These are phyloP conservation scores for Millerozyma acaciae DNA, from an alignment of 805 yeast species.

Conservation along the genomic window DNA sequence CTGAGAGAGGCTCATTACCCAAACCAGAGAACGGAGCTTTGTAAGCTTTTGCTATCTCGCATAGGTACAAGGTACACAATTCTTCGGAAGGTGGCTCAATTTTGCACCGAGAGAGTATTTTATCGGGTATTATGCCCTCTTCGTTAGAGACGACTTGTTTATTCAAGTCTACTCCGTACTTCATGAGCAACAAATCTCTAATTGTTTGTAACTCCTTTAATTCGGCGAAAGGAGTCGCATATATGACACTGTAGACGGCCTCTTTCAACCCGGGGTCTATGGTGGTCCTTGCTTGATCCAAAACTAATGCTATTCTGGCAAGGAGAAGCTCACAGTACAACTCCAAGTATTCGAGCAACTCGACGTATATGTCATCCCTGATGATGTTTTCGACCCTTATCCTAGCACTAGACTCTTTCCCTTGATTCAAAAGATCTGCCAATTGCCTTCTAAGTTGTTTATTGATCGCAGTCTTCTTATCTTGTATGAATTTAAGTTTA, in stretches of 20 bases:
- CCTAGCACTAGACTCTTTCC: slow-evolving; percentile 78
- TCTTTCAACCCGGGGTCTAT: slow-evolving; percentile 66
- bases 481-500: slow-evolving; percentile 66
- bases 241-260: slow-evolving; percentile 68
- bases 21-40: slow-evolving; percentile 67
- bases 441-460: slow-evolving; percentile 67
- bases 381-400: slow-evolving; percentile 82
- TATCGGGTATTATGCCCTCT: slow-evolving; percentile 57
- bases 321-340: slow-evolving; percentile 75
- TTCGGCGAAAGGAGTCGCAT: slow-evolving; percentile 69
- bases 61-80: slow-evolving; percentile 64
- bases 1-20: slow-evolving; percentile 9
- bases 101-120: slow-evolving; percentile 57
- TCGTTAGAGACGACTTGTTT: slow-evolving; percentile 49
- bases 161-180: slow-evolving; percentile 68
- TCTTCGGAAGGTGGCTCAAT: slow-evolving; percentile 63
- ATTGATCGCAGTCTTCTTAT: slow-evolving; percentile 68
- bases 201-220: slow-evolving; percentile 64
- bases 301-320: slow-evolving; percentile 67
- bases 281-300: slow-evolving; percentile 34
- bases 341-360: slow-evolving; percentile 73
- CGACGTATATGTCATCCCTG: slow-evolving; percentile 76
- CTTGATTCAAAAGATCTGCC: slow-evolving; percentile 65
- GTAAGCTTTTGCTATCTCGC: slow-evolving; percentile 80
- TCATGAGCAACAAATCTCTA: slow-evolving; percentile 56